Conservation (phyloP, 2,329 filamentous ascomycete species). For the Trichoderma pleuroti region DNA sequence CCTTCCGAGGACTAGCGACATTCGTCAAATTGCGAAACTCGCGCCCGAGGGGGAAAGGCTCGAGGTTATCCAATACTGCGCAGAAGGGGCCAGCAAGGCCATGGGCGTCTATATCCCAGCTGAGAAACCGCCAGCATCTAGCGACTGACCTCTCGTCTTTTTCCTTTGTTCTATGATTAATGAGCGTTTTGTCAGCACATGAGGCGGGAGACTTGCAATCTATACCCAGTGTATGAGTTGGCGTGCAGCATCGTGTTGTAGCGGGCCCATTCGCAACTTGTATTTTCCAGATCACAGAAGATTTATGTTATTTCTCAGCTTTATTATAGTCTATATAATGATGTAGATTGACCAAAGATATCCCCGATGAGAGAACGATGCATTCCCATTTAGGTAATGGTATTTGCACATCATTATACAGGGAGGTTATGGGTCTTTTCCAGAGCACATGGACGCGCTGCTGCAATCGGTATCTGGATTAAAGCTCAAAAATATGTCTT, state of each 20-base stretch:
- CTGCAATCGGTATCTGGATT: not conserved
- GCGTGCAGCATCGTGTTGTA: not conserved
- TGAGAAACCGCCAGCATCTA: not conserved
- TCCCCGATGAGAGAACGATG: not conserved
- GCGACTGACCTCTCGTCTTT: not conserved
- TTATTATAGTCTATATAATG: not conserved
- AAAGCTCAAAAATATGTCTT: not conserved
- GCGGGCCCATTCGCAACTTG: not conserved
- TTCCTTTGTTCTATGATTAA: not conserved
- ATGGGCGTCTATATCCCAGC: constrained; percentile 59
- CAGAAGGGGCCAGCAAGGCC: constrained; percentile 84
- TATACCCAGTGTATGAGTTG: not conserved
- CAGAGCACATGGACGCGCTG: not conserved
- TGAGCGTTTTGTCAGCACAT: not conserved
- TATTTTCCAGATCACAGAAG: not conserved
- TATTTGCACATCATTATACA: not conserved
- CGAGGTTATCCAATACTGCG: constrained; percentile 84
- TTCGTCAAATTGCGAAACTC: constrained; percentile 69
- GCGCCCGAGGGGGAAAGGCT: constrained; percentile 53
- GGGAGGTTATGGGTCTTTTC: not conserved
- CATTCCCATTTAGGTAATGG: not conserved
- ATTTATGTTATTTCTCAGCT: not conserved
- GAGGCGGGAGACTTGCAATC: not conserved
- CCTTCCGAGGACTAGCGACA: constrained; percentile 78
- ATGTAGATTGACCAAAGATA: not conserved